Evolutionary conservation across 371 early-diverging fungal genomes (phyloP), one percentile per base, ranked within the genome.

Genomic region (Polyrhizophydium stewartii): DNA sequence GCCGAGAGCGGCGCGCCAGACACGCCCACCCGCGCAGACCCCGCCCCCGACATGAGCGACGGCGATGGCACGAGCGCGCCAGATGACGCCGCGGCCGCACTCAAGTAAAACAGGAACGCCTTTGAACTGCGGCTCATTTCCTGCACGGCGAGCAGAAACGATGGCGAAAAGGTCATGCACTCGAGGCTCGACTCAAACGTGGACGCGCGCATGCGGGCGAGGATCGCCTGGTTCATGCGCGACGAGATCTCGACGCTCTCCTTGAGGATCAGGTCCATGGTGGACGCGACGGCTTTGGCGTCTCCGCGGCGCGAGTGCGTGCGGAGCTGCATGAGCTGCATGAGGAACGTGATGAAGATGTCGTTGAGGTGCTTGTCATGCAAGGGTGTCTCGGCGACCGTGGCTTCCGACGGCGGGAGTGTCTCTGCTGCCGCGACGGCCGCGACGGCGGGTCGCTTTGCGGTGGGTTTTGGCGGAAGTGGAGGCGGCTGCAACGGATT

Each of bases 191-290:
- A 19, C 24, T 5, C 19, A 19, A 10, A 10, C 24, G 5, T 5
- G 10, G 45, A 2, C 5, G 5, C 45, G 10, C 10, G 19, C 45
- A 45, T 19, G 10, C 19, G 5, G 19, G 45, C 45, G n/a, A 53
- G 53, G 10, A 53, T 25, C 3, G 30, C 53, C 3, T 25, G 3
- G 16, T 53, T 30, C 32, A 53, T 53, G 30, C 53, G 53, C 19
- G 53, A 53, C 19, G 35, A 13, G 35, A 53, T 53, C 35, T 53
- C 53, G 6, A 53, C 35, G 27, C 53, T 53, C 25, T 53, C 30
- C 53, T 53, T 53, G 3, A 35, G 35, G 5, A 53, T 5, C 53
- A 53, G 3, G n/a, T 53, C 53, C 10, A 53, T 13, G 30, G 25
- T 3, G 19, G 10, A 10, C 53, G 25, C 5, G 35, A 30, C n/a